Conservation (phyloP, 352 stramenopile genomes). For the Plasmopara muralis region DNA sequence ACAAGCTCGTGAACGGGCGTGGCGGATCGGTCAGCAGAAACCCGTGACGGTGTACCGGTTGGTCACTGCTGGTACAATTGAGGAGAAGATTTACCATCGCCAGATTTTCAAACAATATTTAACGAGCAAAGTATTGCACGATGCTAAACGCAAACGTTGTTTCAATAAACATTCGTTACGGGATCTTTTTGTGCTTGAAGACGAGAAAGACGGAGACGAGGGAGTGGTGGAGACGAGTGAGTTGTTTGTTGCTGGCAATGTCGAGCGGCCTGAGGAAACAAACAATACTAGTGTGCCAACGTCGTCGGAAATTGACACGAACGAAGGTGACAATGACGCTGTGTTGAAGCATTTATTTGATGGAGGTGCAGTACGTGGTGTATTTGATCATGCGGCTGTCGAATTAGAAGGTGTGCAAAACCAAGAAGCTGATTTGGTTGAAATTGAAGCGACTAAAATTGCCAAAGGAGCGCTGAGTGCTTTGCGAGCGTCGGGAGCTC, state of each 20-base stretch:
- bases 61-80: slow-evolving; percentile 96
- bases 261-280: slow-evolving; percentile 49
- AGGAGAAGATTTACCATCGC: slow-evolving; percentile 99
- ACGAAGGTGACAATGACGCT: slow-evolving; percentile 66
- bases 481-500: slow-evolving; percentile 69
- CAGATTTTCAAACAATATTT: slow-evolving; percentile 99
- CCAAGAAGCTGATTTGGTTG: slow-evolving; percentile 88
- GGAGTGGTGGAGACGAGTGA: slow-evolving; percentile 88
- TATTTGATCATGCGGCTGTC: slow-evolving; percentile 95
- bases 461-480: slow-evolving; percentile 78
- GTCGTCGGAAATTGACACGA: slow-evolving; percentile 12
- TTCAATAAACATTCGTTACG: slow-evolving; percentile 95
- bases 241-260: slow-evolving; percentile 85
- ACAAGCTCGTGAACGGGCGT: slow-evolving; percentile 96
- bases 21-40: slow-evolving; percentile 89
- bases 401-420: slow-evolving; percentile 83
- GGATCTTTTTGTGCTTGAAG: slow-evolving; percentile 92
- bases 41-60: slow-evolving; percentile 87
- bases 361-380: slow-evolving; percentile 82
- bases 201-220: slow-evolving; percentile 44
- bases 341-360: slow-evolving; percentile 89
- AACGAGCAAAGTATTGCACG: slow-evolving; percentile 94
- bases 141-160: slow-evolving; percentile 94
- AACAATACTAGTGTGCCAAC: slow-evolving; percentile 22
- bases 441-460: slow-evolving; percentile 89